phyloP scores from a whole-genome alignment of 106 monocot species.

The Dendrobium officinale region DNA sequence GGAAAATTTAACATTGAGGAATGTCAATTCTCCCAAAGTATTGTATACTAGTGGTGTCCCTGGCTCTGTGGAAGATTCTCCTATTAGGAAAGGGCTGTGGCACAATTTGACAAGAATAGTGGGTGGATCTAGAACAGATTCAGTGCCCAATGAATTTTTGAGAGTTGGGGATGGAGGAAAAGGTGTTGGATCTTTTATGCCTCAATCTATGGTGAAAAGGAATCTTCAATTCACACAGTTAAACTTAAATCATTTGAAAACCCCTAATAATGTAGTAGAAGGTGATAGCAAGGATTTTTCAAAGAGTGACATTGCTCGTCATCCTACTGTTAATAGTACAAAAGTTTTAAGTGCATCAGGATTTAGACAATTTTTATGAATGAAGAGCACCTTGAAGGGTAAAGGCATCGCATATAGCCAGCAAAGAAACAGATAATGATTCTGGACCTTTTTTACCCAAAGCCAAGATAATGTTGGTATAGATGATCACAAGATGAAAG shows the following conservation, averaged over 20 bases:
- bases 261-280: constrained; percentile 17
- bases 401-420: constrained; percentile 47
- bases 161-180: constrained; percentile 2
- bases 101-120: constrained; percentile 38
- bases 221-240: not conserved
- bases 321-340: constrained; percentile 16
- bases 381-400: constrained; percentile 41
- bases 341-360: constrained; percentile 36
- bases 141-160: constrained; percentile 6
- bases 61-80: constrained; percentile 30
- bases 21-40: constrained; percentile 25
- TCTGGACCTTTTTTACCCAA: not conserved
- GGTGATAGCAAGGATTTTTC: constrained; percentile 12
- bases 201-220: constrained; percentile 12
- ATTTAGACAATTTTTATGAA: constrained; percentile 35
- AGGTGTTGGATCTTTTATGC: constrained; percentile 13
- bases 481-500: constrained; percentile 1
- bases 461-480: constrained; percentile 17
- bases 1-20: constrained; percentile 63
- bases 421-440: constrained; percentile 12
- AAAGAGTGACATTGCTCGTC: constrained; percentile 3
- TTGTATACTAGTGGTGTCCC: constrained; percentile 24
- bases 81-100: constrained; percentile 37
- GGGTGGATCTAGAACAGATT: constrained; percentile 20
- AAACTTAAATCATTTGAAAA: constrained; percentile 12